Base-by-base conservation (phyloP, 345 rosid species). In the Moricandia arvensis region DNA sequence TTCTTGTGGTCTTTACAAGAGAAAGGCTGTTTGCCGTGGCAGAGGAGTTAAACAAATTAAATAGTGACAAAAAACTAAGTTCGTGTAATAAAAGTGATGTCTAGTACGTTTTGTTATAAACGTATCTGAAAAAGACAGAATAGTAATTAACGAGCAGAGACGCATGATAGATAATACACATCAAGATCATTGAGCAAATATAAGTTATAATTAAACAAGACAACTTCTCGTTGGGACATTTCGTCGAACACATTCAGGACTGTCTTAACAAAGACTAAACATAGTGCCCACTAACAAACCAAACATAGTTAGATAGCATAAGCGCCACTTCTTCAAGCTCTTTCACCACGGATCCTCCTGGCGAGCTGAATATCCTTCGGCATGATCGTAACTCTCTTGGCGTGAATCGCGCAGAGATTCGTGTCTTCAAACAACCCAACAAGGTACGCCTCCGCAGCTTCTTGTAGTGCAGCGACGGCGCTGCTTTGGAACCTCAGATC, bases 11-110 rank as follows among this genome's bases (percentile, higher is more conserved):
- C 15, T 12, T 41, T 12, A 41, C 49, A 6, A 41, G 49, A 15
- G 49, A 41, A 12, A n/a, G 15, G 15, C 15, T 41, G 49, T 41
- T 41, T 96, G 96, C 7, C 89, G 96, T 0, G 96, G 97, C 0
- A 97, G 97, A 85, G 94, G 98, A n/a, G n/a, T n/a, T n/a, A n/a
- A n/a, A n/a, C n/a, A n/a, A n/a, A n/a, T n/a, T n/a, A n/a, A n/a
- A n/a, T n/a, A n/a, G n/a, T n/a, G n/a, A n/a, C n/a, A n/a, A n/a
- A n/a, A n/a, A n/a, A n/a, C n/a, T n/a, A n/a, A n/a, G n/a, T n/a
- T n/a, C n/a, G n/a, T n/a, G n/a, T n/a, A n/a, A n/a, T n/a, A n/a
- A n/a, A n/a, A n/a, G n/a, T n/a, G n/a, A n/a, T n/a, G n/a, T n/a
- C n/a, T n/a, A n/a, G n/a, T n/a, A n/a, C n/a, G n/a, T n/a, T n/a